Evolutionary conservation across 768 basidiomycete genomes (phyloP).

Genomic region (Butyriboletus loyo): DNA sequence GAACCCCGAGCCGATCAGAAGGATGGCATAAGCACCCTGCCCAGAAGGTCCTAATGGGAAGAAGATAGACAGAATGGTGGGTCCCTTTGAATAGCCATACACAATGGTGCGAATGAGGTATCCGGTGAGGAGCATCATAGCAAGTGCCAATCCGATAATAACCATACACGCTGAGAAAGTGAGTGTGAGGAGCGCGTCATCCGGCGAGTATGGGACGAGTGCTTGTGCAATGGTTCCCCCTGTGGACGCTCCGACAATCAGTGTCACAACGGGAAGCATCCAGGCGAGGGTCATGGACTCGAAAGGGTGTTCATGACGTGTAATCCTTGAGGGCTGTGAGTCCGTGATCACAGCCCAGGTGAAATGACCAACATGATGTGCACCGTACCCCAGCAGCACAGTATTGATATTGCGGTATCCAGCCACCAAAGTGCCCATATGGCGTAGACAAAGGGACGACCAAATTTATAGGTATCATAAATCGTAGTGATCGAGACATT

Average conservation of each 20-base stretch:
- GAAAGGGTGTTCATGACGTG: conserved; percentile 55
- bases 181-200: conserved; percentile 53
- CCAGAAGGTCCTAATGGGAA: conserved; percentile 74
- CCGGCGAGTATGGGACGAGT: conserved; percentile 42
- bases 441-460: conserved; percentile 47
- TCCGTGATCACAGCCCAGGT: conserved; percentile 14
- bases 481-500: conserved; percentile 46
- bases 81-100: conserved; percentile 50
- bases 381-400: conserved; percentile 59
- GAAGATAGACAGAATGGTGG: conserved; percentile 55
- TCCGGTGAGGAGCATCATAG: conserved; percentile 63
- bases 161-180: conserved; percentile 54
- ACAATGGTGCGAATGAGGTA: conserved; percentile 61
- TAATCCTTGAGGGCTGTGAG: conserved; percentile 40
- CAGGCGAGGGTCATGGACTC: conserved; percentile 58
- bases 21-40: conserved; percentile 58
- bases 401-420: conserved; percentile 51
- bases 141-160: conserved; percentile 52
- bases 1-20: conserved; percentile 54
- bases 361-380: conserved; percentile 58
- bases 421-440: conserved; percentile 73
- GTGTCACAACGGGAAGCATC: conserved; percentile 74
- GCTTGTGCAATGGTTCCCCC: conserved; percentile 58
- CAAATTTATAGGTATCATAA: conserved; percentile 44
- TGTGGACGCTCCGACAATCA: conserved; percentile 66